Conservation (phyloP, 768 basidiomycete species). For the Rhizopogon rudus region DNA sequence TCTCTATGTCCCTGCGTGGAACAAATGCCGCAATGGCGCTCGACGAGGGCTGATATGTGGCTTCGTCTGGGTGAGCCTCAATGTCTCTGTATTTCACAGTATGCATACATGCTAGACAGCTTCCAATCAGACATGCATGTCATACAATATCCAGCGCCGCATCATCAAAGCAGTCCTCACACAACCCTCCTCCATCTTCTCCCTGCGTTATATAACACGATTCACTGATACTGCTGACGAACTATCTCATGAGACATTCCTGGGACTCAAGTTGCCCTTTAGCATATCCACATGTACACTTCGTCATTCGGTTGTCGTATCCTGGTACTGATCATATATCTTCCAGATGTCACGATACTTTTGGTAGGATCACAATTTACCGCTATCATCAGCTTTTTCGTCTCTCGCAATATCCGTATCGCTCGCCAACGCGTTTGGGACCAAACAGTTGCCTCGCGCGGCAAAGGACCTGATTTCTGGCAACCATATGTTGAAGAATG, state of each 20-base stretch:
- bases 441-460: slow-evolving; percentile 79
- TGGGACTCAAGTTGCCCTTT: slow-evolving; percentile 65
- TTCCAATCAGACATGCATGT: slow-evolving; percentile 47
- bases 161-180: slow-evolving; percentile 43
- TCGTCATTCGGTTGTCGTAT: background rate
- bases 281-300: slow-evolving; percentile 62
- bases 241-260: slow-evolving; percentile 44
- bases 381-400: slow-evolving; percentile 73
- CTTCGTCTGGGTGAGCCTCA: slow-evolving; percentile 53
- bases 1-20: slow-evolving; percentile 73
- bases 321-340: background rate
- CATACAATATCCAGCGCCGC: slow-evolving; percentile 66
- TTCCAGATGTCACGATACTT: slow-evolving; percentile 66
- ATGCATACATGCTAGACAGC: background rate
- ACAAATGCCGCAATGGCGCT: slow-evolving; percentile 79
- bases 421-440: slow-evolving; percentile 75
- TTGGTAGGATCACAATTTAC: slow-evolving; percentile 74
- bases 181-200: slow-evolving; percentile 23
- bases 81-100: background rate
- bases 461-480: slow-evolving; percentile 84
- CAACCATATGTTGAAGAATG: slow-evolving; percentile 78
- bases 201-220: slow-evolving; percentile 20
- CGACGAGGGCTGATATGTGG: slow-evolving; percentile 67
- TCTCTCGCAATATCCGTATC: slow-evolving; percentile 76
- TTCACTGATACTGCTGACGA: slow-evolving; percentile 23